Conservation (phyloP, 805 yeast genomes). For the Candida xiaguanensis region DNA sequence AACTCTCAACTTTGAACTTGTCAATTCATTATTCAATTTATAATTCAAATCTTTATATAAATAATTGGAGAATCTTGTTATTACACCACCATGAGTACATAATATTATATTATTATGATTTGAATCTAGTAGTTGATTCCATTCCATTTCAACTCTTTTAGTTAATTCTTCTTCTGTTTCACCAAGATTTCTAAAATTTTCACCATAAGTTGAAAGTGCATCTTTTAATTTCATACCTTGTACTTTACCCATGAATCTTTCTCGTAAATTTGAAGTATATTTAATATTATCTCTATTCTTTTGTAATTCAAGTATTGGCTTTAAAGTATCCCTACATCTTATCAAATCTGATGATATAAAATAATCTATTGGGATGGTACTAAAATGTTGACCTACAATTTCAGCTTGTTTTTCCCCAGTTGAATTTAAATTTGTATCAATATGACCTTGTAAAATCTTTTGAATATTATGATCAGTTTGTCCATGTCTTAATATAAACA, state of each 20-base stretch:
- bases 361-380: constrained; percentile 39
- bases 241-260: constrained; percentile 70
- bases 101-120: constrained; percentile 49
- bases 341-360: constrained; percentile 50
- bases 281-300: constrained; percentile 15
- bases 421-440: constrained; percentile 59
- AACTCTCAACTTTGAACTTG: constrained; percentile 43
- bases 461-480: constrained; percentile 71
- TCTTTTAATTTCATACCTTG: constrained; percentile 71
- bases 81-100: constrained; percentile 81
- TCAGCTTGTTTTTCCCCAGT: constrained; percentile 61
- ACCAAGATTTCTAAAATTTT: constrained; percentile 60
- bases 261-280: constrained; percentile 52
- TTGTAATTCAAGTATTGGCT: constrained; percentile 34
- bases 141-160: constrained; percentile 45
- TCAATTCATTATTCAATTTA: constrained; percentile 34
- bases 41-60: constrained; percentile 40
- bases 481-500: constrained; percentile 77
- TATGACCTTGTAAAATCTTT: constrained; percentile 77
- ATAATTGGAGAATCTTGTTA: constrained; percentile 55
- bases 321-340: constrained; percentile 61
- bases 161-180: constrained; percentile 50
- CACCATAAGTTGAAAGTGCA: constrained; percentile 61
- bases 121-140: constrained; percentile 41
- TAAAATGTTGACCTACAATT: constrained; percentile 46